phyloP scores from a whole-genome alignment of 345 rosid species.

The Corchorus capsularis region DNA sequence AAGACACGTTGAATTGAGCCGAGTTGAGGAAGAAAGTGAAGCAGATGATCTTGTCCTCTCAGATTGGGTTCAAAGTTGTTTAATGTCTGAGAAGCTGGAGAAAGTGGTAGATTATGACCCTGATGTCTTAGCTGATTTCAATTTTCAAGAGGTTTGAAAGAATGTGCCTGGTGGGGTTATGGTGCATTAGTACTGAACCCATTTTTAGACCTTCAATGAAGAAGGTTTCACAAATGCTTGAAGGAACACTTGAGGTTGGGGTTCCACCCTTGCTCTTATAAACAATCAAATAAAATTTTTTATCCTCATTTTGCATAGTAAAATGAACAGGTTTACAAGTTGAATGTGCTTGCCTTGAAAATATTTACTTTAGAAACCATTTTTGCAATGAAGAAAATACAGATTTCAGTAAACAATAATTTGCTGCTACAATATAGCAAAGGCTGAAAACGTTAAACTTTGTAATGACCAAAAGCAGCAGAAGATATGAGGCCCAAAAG shows the following conservation, averaged over 20 bases:
- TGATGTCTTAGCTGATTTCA: slow-evolving; percentile 27
- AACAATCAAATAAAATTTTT: not conserved
- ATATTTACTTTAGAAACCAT: too few species aligned
- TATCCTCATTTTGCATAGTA: too few species aligned
- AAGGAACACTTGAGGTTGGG: slow-evolving; percentile 29
- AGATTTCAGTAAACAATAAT: too few species aligned
- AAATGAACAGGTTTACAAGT: too few species aligned
- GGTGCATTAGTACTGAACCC: slow-evolving; percentile 38
- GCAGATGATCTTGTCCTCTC: slow-evolving; percentile 26
- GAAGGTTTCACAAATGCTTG: slow-evolving; percentile 35
- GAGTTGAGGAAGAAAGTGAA: slow-evolving; percentile 40
- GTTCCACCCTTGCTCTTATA: slow-evolving; percentile 25
- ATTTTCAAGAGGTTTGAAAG: too few species aligned
- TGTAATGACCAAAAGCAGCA: too few species aligned
- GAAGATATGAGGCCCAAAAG: too few species aligned
- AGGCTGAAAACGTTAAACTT: too few species aligned
- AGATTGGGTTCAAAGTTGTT: slow-evolving; percentile 29
- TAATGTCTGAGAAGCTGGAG: slow-evolving; percentile 24
- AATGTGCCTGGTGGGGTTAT: slow-evolving; percentile 40
- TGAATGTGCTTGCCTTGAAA: too few species aligned
- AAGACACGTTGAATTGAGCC: slow-evolving; percentile 33
- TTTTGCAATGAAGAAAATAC: too few species aligned
- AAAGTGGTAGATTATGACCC: slow-evolving; percentile 26
- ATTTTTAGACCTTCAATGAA: slow-evolving; percentile 36
- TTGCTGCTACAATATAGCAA: too few species aligned